Base-by-base conservation (phyloP, 2,329 filamentous ascomycete genomes). In the Sporothrix brunneoviolacea region DNA sequence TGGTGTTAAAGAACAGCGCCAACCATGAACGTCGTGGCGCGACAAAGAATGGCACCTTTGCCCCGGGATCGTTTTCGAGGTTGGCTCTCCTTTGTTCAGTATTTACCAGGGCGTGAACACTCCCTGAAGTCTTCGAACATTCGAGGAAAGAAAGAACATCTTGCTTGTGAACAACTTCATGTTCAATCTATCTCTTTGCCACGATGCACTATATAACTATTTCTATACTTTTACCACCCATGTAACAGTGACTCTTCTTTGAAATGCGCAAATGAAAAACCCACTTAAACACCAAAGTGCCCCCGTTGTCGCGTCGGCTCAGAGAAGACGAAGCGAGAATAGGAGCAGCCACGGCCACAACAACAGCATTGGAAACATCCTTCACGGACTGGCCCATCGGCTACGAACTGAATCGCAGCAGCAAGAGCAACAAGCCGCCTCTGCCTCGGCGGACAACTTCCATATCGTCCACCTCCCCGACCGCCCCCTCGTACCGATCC, bases 381-480 rank as follows among this genome's bases (percentile, higher is more conserved):
- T 56, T 15, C 40, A 37, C 4, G 28, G 37, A 7, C 35, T 56
- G 3, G 18, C 46, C 8, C 35, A 32, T 4, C 47, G 39, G 8
- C 47, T 32, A 45, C 35, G 44, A 43, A 46, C 9, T 22, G 38
- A 30, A 10, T 5, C 43, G 3, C 21, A 41, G 8, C 21, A 16
- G 15, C 40, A 15, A 15, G 15, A 37, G 16, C 19, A 32, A 28
- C 18, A 37, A 19, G 9, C 37, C 16, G 15, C n/a, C n/a, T n/a
- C 33, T 3, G 10, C 38, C 5, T 6, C 32, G 7, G 18, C 22
- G n/a, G 22, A 36, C 36, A 8, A 9, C 19, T 54, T 55, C 22
- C 38, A 48, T 13, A 53, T 56, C 16, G 40, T 57, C 8, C 58
- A 61, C 40, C 57, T 57, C 2, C 63, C 63, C 8, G 63, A 65